These are phyloP conservation scores for Physcomitrium patens DNA, from an alignment of 225 moss, liverwort and hornwort genomes.

Conservation along the genomic window DNA sequence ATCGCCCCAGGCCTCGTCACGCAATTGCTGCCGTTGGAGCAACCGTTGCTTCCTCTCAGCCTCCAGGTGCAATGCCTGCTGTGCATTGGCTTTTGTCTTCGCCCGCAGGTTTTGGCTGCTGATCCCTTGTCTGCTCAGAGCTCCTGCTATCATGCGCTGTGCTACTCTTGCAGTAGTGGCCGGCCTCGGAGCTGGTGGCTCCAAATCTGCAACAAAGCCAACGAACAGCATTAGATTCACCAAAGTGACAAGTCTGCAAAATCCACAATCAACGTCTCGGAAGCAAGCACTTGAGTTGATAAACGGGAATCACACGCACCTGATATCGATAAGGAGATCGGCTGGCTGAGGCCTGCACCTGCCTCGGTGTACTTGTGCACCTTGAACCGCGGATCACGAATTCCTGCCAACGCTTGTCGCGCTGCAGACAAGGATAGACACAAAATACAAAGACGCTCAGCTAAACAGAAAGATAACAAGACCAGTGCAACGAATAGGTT, in stretches of 20 bases:
- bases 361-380: slow-evolving; percentile 60
- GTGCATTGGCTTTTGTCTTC: slow-evolving; percentile 57
- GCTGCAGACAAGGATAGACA: slow-evolving; percentile 49
- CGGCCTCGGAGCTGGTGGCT: slow-evolving; percentile 78
- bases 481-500: neutral
- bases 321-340: slow-evolving; percentile 38
- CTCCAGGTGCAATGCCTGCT: slow-evolving; percentile 77
- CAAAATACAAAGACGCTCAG: neutral
- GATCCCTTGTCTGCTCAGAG: slow-evolving; percentile 76
- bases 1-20: slow-evolving; percentile 95
- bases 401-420: slow-evolving; percentile 72
- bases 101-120: slow-evolving; percentile 62
- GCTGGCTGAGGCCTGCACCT: slow-evolving; percentile 40
- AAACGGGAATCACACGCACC: slow-evolving; percentile 29
- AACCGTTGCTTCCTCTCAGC: slow-evolving; percentile 76
- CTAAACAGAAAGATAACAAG: neutral
- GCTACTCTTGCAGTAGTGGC: slow-evolving; percentile 85
- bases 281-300: slow-evolving; percentile 9
- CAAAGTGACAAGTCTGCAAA: neutral
- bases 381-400: slow-evolving; percentile 75
- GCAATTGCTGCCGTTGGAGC: slow-evolving; percentile 75
- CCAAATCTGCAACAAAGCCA: slow-evolving; percentile 56
- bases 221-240: too few species aligned
- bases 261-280: neutral
- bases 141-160: slow-evolving; percentile 97